phyloP scores from a whole-genome alignment of 2,329 filamentous ascomycete genomes.

The Aspergillus japonicus region DNA sequence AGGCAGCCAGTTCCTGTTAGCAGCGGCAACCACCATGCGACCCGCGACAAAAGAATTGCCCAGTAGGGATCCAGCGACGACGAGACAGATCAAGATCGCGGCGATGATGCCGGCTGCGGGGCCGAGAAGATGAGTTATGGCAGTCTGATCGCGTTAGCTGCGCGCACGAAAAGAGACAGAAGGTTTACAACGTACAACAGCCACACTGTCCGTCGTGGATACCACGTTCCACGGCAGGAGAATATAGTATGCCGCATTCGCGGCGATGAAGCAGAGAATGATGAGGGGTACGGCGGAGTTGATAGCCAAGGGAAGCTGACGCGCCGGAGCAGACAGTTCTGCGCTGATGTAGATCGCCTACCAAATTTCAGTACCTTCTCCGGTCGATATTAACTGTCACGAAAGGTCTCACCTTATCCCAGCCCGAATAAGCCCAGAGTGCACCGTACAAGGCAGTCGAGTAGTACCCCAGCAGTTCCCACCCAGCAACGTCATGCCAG shows the following conservation, averaged over 20 bases:
- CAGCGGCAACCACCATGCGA: constrained; percentile 18
- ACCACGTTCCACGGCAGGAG: constrained; percentile 19
- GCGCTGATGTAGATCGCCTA: constrained; percentile 19
- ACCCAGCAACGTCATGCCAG: constrained; percentile 13
- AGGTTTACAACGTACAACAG: constrained; percentile 9
- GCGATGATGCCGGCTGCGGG: constrained; percentile 13
- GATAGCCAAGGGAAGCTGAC: constrained; percentile 19
- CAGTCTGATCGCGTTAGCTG: constrained; percentile 10
- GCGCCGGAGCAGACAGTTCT: constrained; percentile 17
- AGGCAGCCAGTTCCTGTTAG: constrained; percentile 18
- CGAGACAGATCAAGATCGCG: constrained; percentile 14
- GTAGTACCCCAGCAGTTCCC: constrained; percentile 19
- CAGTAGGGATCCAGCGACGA: constrained; percentile 18
- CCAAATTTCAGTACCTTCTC: no score
- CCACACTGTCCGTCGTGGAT: constrained; percentile 18
- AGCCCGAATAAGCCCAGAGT: constrained; percentile 20
- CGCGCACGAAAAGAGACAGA: neutral
- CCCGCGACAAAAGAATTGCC: constrained; percentile 19
- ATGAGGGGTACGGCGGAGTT: constrained; percentile 18
- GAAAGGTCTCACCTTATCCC: constrained; percentile 16
- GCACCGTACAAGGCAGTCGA: constrained; percentile 20
- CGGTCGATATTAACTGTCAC: no score
- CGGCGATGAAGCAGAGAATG: constrained; percentile 16
- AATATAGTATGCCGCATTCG: constrained; percentile 18
- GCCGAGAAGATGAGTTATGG: constrained; percentile 15